Evolutionary conservation across 495 filamentous ascomycete species (phyloP).

Genomic region (Penicillium malachiteum): DNA sequence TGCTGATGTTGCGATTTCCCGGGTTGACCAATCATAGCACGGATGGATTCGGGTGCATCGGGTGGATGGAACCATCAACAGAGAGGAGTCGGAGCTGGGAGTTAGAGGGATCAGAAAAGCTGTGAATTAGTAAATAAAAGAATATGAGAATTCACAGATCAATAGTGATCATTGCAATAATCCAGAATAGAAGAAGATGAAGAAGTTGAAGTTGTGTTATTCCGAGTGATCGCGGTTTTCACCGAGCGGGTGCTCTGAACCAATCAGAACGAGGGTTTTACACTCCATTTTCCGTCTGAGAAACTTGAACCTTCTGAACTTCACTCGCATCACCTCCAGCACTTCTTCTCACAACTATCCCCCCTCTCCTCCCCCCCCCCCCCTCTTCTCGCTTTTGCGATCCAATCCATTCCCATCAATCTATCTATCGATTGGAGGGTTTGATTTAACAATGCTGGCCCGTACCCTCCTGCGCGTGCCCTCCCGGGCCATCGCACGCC

Average conservation of each 20-base stretch:
- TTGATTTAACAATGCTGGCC: constrained; percentile 70
- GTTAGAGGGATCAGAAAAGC: neutral
- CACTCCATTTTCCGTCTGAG: constrained; percentile 37
- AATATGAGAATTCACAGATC: neutral
- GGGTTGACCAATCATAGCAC: constrained; percentile 7
- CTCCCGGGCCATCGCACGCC: constrained; percentile 64
- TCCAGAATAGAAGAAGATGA: neutral
- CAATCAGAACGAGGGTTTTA: constrained; percentile 45
- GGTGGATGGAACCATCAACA: neutral
- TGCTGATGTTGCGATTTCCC: no score
- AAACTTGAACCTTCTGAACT: constrained; percentile 43
- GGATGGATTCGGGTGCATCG: constrained; percentile 7
- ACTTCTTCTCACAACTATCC: constrained; percentile 34
- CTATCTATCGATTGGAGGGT: constrained; percentile 41
- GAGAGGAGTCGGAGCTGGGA: neutral
- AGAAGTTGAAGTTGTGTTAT: constrained; percentile 4
- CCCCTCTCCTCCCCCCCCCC: constrained; percentile 29
- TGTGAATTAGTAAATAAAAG: neutral
- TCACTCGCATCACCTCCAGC: constrained; percentile 39
- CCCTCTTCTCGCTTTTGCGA: constrained; percentile 31
- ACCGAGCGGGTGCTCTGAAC: constrained; percentile 34
- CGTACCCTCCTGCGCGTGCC: constrained; percentile 81
- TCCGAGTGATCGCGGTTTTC: constrained; percentile 40
- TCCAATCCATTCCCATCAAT: constrained; percentile 34
- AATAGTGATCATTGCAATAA: neutral